These are phyloP conservation scores for Mycena metata DNA, from an alignment of 768 basidiomycete genomes.

Conservation along the genomic window DNA sequence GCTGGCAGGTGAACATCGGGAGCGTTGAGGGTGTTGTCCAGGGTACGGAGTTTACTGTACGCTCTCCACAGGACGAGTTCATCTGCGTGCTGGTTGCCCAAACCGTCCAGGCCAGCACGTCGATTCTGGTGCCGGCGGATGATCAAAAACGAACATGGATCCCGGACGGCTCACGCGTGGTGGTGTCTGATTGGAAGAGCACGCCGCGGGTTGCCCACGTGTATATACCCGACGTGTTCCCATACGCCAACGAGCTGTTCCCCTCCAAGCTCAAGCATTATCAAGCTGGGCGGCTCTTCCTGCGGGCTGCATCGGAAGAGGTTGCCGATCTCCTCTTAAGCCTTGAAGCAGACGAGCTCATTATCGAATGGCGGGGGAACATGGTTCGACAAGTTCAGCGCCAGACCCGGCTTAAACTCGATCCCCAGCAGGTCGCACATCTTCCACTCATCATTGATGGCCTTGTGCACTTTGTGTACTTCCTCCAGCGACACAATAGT, in stretches of 20 bases:
- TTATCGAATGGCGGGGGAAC: background rate
- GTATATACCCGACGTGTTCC: background rate
- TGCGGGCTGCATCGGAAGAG: background rate
- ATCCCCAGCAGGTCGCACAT: background rate
- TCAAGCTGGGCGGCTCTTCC: background rate
- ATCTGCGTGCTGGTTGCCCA: slow-evolving; percentile 13
- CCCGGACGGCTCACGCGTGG: background rate
- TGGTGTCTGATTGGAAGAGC: slow-evolving; percentile 5
- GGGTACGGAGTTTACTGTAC: slow-evolving; percentile 2
- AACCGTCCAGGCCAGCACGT: background rate
- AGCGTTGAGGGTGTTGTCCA: slow-evolving; percentile 8
- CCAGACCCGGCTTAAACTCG: background rate
- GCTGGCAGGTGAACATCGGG: background rate
- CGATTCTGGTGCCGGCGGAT: background rate
- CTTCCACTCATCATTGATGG: background rate
- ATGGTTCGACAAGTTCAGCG: background rate
- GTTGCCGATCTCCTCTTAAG: background rate
- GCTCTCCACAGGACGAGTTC: background rate
- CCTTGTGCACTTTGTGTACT: slow-evolving; percentile 1
- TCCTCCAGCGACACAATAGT: background rate
- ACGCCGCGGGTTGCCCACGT: background rate
- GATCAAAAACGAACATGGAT: background rate
- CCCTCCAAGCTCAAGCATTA: too few species aligned
- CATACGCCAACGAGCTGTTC: background rate
- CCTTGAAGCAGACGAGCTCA: background rate